phyloP scores from a whole-genome alignment of 73 alveolate species.

The Urostyla sp. region DNA sequence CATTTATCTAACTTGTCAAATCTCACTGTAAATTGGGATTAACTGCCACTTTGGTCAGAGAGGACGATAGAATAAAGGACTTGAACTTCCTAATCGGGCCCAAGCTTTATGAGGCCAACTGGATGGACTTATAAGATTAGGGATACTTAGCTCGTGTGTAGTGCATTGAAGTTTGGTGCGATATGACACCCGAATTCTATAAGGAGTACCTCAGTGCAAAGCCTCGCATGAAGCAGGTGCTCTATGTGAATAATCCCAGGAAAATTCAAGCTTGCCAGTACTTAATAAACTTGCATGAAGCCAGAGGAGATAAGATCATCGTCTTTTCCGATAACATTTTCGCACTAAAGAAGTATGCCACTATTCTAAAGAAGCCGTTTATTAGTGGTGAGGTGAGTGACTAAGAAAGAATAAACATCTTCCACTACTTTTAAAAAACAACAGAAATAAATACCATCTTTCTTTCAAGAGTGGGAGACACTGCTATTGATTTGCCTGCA shows the following conservation, averaged over 20 bases:
- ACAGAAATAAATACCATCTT: constrained; percentile 78
- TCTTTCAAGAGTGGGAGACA: constrained; percentile 97
- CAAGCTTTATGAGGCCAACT: constrained; percentile 98
- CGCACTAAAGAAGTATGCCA: constrained; percentile 80
- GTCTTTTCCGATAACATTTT: constrained; percentile 94
- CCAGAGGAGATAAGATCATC: constrained; percentile 93
- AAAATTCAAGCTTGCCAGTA: constrained; percentile 87
- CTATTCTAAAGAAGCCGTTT: constrained; percentile 67
- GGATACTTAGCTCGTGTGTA: constrained; percentile 93
- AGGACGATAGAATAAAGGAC: constrained; percentile 82
- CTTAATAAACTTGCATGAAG: constrained; percentile 71
- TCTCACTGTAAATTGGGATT: constrained; percentile 97
- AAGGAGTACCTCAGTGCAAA: constrained; percentile 77
- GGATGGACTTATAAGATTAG: constrained; percentile 94
- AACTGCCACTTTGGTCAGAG: constrained; percentile 98
- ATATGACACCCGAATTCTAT: constrained; percentile 92
- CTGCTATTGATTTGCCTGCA: constrained; percentile 96
- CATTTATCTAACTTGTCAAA: constrained; percentile 65
- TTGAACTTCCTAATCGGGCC: constrained; percentile 96
- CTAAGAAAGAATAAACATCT: constrained; percentile 72
- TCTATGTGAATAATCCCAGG: constrained; percentile 90
- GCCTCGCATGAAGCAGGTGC: constrained; percentile 68
- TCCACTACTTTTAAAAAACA: constrained; percentile 73
- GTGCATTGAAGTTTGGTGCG: constrained; percentile 95
- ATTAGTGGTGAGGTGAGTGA: constrained; percentile 75